These are phyloP conservation scores for Protostelium mycophagum DNA, from an alignment of 78 protist species.

Conservation along the genomic window DNA sequence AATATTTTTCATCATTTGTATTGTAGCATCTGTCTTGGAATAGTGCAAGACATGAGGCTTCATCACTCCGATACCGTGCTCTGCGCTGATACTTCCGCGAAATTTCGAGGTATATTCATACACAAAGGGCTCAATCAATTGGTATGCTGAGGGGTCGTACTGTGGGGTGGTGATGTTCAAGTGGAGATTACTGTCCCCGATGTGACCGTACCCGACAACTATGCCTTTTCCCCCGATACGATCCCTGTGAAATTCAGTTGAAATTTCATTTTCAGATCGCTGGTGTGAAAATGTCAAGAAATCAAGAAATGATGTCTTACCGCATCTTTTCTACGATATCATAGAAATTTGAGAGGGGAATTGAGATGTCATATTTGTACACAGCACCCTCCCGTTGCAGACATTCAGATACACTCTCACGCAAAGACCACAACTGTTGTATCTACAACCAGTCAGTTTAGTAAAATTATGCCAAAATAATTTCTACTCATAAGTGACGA, in stretches of 20 bases:
- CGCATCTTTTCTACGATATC: constrained; percentile 55
- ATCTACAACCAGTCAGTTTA: background rate
- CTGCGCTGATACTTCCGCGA: constrained; percentile 79
- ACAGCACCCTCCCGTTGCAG: constrained; percentile 60
- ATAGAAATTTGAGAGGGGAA: constrained; percentile 67
- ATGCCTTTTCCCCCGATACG: constrained; percentile 7
- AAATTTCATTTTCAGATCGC: no score
- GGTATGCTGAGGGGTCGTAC: constrained; percentile 3
- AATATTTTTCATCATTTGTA: constrained; percentile 63
- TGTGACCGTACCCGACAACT: constrained; percentile 82
- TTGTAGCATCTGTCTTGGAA: constrained; percentile 41
- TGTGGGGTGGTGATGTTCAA: constrained; percentile 65
- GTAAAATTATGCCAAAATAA: no score
- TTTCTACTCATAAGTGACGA: no score
- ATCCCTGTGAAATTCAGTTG: no score
- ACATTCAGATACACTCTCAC: constrained; percentile 79
- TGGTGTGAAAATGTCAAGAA: background rate
- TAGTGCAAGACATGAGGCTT: constrained; percentile 47
- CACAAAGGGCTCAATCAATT: constrained; percentile 73
- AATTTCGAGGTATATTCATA: constrained; percentile 66
- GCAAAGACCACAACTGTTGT: constrained; percentile 49
- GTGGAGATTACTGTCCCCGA: constrained; percentile 91
- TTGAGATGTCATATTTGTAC: constrained; percentile 77
- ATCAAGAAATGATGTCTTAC: constrained; percentile 4
- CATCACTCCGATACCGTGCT: constrained; percentile 89